Base-by-base conservation (phyloP, 805 yeast species). In the Yarrowia phangngaensis region DNA sequence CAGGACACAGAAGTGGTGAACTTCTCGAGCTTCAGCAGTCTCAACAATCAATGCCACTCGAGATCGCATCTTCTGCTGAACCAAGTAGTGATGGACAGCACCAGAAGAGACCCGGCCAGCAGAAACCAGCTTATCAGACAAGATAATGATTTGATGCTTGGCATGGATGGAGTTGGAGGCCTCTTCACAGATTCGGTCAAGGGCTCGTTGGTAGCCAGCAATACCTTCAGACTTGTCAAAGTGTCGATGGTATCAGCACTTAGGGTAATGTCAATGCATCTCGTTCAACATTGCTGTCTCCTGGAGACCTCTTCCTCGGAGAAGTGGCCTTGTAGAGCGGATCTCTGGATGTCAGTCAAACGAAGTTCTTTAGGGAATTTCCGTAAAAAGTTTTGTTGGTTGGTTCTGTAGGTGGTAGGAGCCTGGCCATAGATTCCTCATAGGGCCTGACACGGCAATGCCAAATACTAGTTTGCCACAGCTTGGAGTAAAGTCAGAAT, bases 1-100 rank as follows among this genome's bases (percentile, higher is more conserved):
- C 57, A 90, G 73, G 58, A 88, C 88, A 72, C 96, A 87, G 67
- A 88, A 79, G 70, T 90, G 97, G 66, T 90, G 98, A 31, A 90
- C 94, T 69, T 92, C 98, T 65, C 95, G 82, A 12, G 97, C 97
- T 70, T 90, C 98, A 46, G 94, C 97, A 33, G 97, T 81, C 71
- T 90, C 97, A 53, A 90, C 75, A 53, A 90, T 71, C 55, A 90
- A 69, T 3, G 97, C 97, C 53, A 89, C 96, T 64, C 86, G 84
- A 22, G 97, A 85, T 67, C 98, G 88, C 68, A 85, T 95, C 71
- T 89, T 92, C 64, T 88, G 92, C 69, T 95, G 79, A 53, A 90
- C 95, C 65, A 92, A 75, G 66, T 88, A 95, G 66, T 90, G 97
- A 67, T 90, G 98, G 51, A 92, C 94, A 19, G 97, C 92, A 69